These are phyloP conservation scores for Abrus pulchellus DNA, from an alignment of 306 rosid species.

Conservation along the genomic window DNA sequence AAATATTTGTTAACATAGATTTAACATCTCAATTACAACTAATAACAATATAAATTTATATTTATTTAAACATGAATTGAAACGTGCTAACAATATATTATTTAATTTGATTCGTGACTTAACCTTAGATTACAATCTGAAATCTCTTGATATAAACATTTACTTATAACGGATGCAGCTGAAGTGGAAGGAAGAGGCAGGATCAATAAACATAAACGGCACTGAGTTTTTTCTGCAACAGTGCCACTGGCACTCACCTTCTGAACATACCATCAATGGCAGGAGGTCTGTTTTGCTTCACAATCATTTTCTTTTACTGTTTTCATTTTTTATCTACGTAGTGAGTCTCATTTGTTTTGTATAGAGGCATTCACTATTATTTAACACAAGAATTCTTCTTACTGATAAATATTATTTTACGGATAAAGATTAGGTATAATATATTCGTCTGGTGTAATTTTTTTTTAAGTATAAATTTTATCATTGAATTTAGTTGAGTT, in stretches of 20 bases:
- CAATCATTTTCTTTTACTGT: background rate
- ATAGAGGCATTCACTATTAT: background rate
- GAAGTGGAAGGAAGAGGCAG: constrained; percentile 65
- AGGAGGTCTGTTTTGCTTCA: constrained; percentile 52
- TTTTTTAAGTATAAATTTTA: too few relatives aligned
- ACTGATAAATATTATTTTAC: background rate
- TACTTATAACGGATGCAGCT: constrained; percentile 49
- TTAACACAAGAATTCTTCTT: background rate
- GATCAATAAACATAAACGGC: constrained; percentile 66
- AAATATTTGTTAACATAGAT: too few relatives aligned
- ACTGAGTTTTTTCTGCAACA: constrained; percentile 64
- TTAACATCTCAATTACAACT: too few relatives aligned
- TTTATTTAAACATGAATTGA: too few relatives aligned
- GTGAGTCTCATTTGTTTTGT: background rate
- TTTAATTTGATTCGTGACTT: background rate
- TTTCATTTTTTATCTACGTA: background rate
- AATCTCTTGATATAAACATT: background rate
- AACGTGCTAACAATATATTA: background rate
- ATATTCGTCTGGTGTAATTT: too few relatives aligned
- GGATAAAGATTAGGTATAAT: background rate
- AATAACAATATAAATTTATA: too few relatives aligned
- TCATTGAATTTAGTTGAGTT: too few relatives aligned
- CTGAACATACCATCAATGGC: constrained; percentile 82
- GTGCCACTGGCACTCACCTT: constrained; percentile 85
- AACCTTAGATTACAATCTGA: background rate